Evolutionary conservation across 495 filamentous ascomycete species (phyloP).

Genomic region (Penicillium psychrofluorescens): DNA sequence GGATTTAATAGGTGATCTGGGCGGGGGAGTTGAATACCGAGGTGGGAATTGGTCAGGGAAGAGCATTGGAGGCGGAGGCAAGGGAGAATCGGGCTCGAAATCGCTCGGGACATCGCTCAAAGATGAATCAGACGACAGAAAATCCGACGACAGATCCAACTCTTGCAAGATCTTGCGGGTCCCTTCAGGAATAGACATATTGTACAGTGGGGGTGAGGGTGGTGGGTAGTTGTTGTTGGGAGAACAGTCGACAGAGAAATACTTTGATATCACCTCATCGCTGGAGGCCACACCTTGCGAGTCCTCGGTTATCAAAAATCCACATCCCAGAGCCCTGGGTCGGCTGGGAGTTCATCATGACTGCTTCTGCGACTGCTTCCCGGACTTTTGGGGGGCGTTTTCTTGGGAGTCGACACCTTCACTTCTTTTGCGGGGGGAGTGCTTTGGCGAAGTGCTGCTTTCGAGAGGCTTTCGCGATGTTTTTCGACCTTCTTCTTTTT

Average conservation of each 20-base stretch:
- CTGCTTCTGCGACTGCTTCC: too few species aligned
- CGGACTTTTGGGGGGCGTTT: too few species aligned
- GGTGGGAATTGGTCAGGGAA: background rate
- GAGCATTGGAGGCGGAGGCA: background rate
- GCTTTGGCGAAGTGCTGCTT: too few species aligned
- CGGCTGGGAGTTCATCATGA: background rate
- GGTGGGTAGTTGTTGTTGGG: background rate
- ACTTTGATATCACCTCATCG: constrained; percentile 39
- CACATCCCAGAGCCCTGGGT: constrained; percentile 17
- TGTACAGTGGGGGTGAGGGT: background rate
- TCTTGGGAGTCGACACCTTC: background rate
- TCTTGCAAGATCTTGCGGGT: constrained; percentile 8
- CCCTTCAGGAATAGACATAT: constrained; percentile 7
- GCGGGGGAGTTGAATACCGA: background rate
- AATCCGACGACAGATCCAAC: constrained; percentile 8
- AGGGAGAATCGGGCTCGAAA: background rate
- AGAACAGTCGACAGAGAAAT: constrained; percentile 14
- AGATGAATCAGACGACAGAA: constrained; percentile 25
- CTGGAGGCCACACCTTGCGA: constrained; percentile 24
- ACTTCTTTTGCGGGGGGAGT: too few species aligned
- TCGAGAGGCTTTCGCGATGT: background rate
- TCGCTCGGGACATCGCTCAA: constrained; percentile 28
- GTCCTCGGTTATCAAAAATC: constrained; percentile 40
- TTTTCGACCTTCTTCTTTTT: background rate
- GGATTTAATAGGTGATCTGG: constrained; percentile 3